Percentiles rank a stretch among this genome's conserved stretches.
These are phyloP conservation scores for Pleurotus giganteus DNA, from an alignment of 768 basidiomycete species.

Conservation along the genomic window DNA sequence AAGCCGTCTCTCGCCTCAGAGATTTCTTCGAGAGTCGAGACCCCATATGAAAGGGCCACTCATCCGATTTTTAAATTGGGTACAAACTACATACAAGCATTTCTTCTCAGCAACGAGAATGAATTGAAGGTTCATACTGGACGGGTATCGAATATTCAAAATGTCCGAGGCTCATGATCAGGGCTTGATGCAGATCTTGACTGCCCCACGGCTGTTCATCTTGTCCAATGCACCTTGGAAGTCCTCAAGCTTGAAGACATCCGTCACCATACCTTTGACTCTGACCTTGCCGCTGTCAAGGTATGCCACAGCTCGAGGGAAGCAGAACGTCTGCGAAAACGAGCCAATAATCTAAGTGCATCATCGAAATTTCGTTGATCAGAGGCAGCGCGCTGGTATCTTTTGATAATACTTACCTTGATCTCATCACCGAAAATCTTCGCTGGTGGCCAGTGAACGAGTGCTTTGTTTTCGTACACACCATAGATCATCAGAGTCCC, in stretches of 20 bases:
- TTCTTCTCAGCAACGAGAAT: too few species aligned
- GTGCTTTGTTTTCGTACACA: conserved; percentile 83
- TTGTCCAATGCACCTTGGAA: conserved; percentile 71
- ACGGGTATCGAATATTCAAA: too few species aligned
- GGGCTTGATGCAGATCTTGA: conserved; percentile 64
- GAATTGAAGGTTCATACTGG: too few species aligned
- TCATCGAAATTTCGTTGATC: neutral
- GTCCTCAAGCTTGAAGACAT: conserved; percentile 65
- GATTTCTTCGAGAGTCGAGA: too few species aligned
- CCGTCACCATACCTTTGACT: conserved; percentile 46
- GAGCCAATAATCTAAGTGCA: conserved; percentile 78
- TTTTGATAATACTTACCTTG: conserved; percentile 31
- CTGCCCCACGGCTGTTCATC: conserved; percentile 60
- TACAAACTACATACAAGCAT: too few species aligned
- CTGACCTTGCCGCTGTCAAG: conserved; percentile 83
- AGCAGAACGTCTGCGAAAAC: conserved; percentile 86
- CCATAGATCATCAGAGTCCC: conserved; percentile 89
- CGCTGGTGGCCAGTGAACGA: conserved; percentile 68
- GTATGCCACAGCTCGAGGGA: conserved; percentile 88
- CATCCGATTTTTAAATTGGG: too few species aligned
- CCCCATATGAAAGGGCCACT: too few species aligned
- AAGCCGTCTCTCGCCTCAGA: too few species aligned
- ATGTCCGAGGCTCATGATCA: conserved; percentile 15
- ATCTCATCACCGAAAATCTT: conserved; percentile 81
- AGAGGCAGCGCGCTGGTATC: too few species aligned